Base-by-base conservation (phyloP, 495 filamentous ascomycete genomes). In the Penicillium silybi region DNA sequence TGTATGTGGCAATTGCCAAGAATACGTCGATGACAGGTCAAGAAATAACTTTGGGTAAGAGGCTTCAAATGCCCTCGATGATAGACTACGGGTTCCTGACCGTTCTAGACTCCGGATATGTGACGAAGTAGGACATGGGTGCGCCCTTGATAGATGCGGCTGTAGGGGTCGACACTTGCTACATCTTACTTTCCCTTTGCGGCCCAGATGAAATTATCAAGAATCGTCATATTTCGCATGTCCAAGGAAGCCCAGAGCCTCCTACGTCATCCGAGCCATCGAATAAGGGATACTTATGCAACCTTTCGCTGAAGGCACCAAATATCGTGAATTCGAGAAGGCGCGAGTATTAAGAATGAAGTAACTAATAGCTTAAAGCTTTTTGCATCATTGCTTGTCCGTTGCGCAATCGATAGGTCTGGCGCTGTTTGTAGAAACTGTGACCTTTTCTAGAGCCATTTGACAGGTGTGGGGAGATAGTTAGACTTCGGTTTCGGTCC, bases 21-120 rank as follows among this genome's bases (percentile, higher is more conserved):
- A 48, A 48, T 39, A 48, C 45, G 2, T 48, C 45, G 15, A 48
- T 48, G 34, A 48, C 45, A 16, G 45, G 45, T 27, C 45, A 48
- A 23, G 32, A 48, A 17, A 48, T 48, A 15, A 35, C 38, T n/a
- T 38, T 48, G 13, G 45, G 45, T 48, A 38, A 44, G 29, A 32
- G 10, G 2, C 11, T 13, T 10, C 11, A 13, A 32, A 11, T 1
- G 8, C 29, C 10, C 26, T 29, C 3, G 10, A 4, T 13, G 10
- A 32, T 15, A 13, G 13, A 1, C 2, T 44, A 2, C 18, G 10
- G 19, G 15, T 15, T 13, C 10, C 23, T 44, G 41, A 27, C 41
- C 9, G 5, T 41, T 19, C 2, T 19, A 41, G 19, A 41, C 15
- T 41, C 29, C 13, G 29, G 29, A 32, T 32, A 32, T 13, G 29